phyloP scores from a whole-genome alignment of 108 stramenopile genomes.

The Epipyxis sp. region DNA sequence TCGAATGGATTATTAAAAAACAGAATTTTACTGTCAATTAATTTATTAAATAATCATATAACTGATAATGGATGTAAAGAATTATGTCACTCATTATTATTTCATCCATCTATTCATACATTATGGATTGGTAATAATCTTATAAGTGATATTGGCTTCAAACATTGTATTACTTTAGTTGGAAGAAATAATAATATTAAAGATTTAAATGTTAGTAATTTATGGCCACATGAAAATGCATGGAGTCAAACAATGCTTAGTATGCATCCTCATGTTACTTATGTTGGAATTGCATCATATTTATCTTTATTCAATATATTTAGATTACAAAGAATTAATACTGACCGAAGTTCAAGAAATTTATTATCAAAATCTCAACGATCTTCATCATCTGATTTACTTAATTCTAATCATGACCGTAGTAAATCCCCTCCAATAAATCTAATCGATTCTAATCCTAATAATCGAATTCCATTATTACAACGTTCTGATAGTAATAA shows the following conservation, averaged over 20 bases:
- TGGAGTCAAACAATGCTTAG: neutral
- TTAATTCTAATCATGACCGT: no score
- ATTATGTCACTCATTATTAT: neutral
- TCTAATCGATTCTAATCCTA: no score
- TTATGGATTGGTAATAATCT: neutral
- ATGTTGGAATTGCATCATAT: constrained; percentile 5
- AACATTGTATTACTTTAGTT: neutral
- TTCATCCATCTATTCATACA: constrained; percentile 9
- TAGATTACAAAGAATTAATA: neutral
- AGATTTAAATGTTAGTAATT: neutral
- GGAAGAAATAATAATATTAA: neutral
- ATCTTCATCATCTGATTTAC: no score
- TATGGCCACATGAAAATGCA: neutral
- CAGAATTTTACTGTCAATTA: neutral
- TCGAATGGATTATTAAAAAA: neutral
- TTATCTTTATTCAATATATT: neutral
- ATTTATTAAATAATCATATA: neutral
- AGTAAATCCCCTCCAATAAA: no score
- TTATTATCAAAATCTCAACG: neutral
- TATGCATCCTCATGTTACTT: constrained; percentile 15
- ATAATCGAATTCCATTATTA: no score
- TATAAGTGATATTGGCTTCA: neutral
- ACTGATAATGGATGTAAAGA: neutral
- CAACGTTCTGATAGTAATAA: no score
- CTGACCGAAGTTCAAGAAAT: neutral